Conservation (phyloP, 768 basidiomycete species). For the Nevesoporus exiguus region DNA sequence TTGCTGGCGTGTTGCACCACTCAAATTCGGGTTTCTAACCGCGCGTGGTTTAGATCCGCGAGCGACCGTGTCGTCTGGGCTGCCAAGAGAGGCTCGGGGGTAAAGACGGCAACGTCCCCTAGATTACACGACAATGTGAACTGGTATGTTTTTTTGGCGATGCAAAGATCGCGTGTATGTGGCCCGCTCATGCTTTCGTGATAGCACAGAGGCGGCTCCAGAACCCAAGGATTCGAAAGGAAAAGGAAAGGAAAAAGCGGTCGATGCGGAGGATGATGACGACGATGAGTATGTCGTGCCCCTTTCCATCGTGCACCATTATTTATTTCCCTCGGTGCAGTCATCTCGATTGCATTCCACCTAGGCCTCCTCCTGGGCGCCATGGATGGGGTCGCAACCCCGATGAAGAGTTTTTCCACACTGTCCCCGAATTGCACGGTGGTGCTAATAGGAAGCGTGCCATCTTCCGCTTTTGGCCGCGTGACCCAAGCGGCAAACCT, state of each 20-base stretch:
- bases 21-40: not conserved
- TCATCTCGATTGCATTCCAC: not conserved
- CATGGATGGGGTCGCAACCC: slow-evolving; percentile 10
- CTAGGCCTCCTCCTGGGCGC: not conserved
- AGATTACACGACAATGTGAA: no score
- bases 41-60: no score
- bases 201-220: not conserved
- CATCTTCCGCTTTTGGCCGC: slow-evolving; percentile 26
- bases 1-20: no score
- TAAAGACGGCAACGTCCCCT: no score
- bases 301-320: no score
- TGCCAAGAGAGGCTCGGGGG: no score
- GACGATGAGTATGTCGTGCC: not conserved
- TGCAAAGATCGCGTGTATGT: no score
- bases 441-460: slow-evolving; percentile 7
- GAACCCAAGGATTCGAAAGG: not conserved
- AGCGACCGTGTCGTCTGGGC: no score
- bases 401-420: slow-evolving; percentile 1
- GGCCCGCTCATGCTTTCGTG: not conserved
- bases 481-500: slow-evolving; percentile 22
- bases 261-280: not conserved
- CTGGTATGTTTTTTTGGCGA: no score
- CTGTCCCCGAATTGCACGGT: not conserved
- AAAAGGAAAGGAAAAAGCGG: not conserved
- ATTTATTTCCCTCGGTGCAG: not conserved